A percentile compares a stretch with the other conserved stretches of the same genome.
Conservation (phyloP, 192 early-diverging fungal species). For the Coemansia sp. region DNA sequence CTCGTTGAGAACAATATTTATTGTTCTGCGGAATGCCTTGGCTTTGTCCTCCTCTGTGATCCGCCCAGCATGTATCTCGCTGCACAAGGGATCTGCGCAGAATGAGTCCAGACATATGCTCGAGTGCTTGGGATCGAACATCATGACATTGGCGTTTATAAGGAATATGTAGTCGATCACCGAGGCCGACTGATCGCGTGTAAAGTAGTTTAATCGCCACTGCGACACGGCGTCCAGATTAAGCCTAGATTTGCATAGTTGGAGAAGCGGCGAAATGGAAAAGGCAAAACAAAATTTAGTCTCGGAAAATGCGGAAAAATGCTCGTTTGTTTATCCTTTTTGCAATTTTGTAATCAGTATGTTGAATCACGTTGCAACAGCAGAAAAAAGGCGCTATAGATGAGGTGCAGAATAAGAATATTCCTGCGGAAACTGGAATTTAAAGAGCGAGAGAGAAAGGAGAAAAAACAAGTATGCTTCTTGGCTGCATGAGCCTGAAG, state of each 20-base stretch:
- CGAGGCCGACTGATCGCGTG: slow-evolving; percentile 47
- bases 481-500: neutral
- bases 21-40: slow-evolving; percentile 51
- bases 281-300: neutral
- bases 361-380: too few relatives aligned
- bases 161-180: slow-evolving; percentile 54
- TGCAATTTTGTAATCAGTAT: too few relatives aligned
- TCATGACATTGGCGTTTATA: slow-evolving; percentile 55
- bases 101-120: slow-evolving; percentile 42
- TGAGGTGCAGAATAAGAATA: slow-evolving; percentile 4
- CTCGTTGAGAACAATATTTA: slow-evolving; percentile 57
- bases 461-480: neutral
- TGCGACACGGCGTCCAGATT: slow-evolving; percentile 57
- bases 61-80: slow-evolving; percentile 49
- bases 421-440: neutral
- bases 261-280: neutral
- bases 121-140: slow-evolving; percentile 47
- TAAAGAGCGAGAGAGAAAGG: too few relatives aligned
- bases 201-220: slow-evolving; percentile 56
- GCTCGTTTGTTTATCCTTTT: too few relatives aligned
- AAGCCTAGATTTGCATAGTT: slow-evolving; percentile 16
- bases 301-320: neutral
- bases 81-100: slow-evolving; percentile 57
- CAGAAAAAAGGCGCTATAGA: neutral
- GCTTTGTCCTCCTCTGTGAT: slow-evolving; percentile 52